phyloP scores from a whole-genome alignment of 108 stramenopile genomes.

The Nitzschia sp. region DNA sequence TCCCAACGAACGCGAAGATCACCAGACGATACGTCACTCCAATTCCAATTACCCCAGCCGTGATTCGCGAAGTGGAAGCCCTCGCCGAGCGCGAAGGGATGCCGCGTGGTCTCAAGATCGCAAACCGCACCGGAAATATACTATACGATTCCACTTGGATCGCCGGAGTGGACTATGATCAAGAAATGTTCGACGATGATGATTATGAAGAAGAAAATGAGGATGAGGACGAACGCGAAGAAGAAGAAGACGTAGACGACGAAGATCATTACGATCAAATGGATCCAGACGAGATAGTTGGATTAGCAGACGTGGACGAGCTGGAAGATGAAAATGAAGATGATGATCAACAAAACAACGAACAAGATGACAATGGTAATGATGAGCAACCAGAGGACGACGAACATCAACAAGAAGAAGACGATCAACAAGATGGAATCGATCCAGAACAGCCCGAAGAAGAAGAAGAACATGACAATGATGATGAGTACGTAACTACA shows the following conservation, averaged over 20 bases:
- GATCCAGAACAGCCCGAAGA: too few species aligned
- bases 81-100: slow-evolving; percentile 28
- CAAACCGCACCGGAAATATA: not conserved
- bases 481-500: too few species aligned
- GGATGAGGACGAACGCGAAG: not conserved
- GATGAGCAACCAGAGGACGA: too few species aligned
- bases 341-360: too few species aligned
- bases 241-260: not conserved
- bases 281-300: slow-evolving; percentile 14
- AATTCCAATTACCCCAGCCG: slow-evolving; percentile 23
- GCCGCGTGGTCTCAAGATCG: slow-evolving; percentile 22
- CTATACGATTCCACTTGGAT: slow-evolving; percentile 26
- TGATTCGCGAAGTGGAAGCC: slow-evolving; percentile 23
- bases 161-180: slow-evolving; percentile 38
- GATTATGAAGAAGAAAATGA: too few species aligned
- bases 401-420: too few species aligned
- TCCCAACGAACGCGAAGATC: slow-evolving; percentile 20
- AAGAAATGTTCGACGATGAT: not conserved
- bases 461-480: too few species aligned
- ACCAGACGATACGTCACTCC: slow-evolving; percentile 14
- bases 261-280: not conserved
- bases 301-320: too few species aligned
- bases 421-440: too few species aligned
- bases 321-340: too few species aligned
- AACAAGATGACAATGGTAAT: too few species aligned